Evolutionary conservation across 257 asterid species (phyloP), one percentile per base, ranked within the genome.

Genomic region (Solanum chilense): DNA sequence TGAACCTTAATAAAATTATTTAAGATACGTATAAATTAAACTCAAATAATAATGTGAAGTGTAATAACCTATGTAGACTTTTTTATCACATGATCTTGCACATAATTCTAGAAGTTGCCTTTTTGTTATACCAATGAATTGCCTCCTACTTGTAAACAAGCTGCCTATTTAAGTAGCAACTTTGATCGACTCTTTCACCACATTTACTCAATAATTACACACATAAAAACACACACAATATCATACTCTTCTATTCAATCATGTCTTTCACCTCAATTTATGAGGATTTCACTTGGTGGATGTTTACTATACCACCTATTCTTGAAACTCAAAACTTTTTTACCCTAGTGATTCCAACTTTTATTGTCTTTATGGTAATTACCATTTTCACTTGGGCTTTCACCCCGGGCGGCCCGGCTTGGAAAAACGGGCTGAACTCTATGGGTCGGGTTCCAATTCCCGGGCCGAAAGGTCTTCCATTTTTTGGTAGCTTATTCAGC

Each of bases 401-500:
- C 8, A 89, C 93, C 0, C 3, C 87, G 1, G 93, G 93, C 2
- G 95, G 96, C 2, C 91, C 88, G 0, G 94, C 95, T 3, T 94
- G 96, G 95, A 93, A 73, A 87, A 88, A 90, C 11, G 93, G 91
- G 75, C 82, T 92, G 83, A 42, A 86, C 73, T 49, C 29, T 12
- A 62, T 88, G 71, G 95, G 97, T 78, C 84, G 7, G 12, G 89
- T 88, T 66, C 78, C 93, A 0, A 93, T 94, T 60, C 93, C 91
- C 1, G 97, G 97, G 41, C 91, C 93, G 8, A 89, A 42, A 2
- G 97, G 97, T 66, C 90, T 94, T 5, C 97, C 97, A 27, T 60
- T 92, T 25, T 87, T 94, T 3, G 97, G 97, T 15, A 92, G 95
- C 93, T 86, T 94, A 78, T 87, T 91, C 90, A 86, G 76, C 87